Base-by-base conservation (phyloP, 495 filamentous ascomycete species). In the Aspergillus incahuasiensis region DNA sequence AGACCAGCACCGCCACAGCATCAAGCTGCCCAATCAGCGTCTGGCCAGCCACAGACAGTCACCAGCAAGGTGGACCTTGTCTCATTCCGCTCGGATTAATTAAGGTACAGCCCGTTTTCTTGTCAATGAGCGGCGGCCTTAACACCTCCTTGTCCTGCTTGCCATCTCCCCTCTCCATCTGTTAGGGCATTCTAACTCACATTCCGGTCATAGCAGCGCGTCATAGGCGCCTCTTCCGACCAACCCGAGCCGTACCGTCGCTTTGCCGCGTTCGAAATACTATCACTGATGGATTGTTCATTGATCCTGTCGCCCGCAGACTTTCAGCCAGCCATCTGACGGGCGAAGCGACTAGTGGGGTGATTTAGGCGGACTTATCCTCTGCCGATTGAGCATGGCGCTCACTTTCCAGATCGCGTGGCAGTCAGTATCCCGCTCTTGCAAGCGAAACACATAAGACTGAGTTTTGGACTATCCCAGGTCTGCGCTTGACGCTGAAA, bases 291-390 rank as follows among this genome's bases (percentile, higher is more conserved):
- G 75, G 75, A 72, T 75, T 59, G 59, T 66, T 67, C 61, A 70
- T 62, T 67, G 59, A 58, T 63, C 50, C 60, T 59, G 65, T 69
- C 62, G 65, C 64, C 65, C 66, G 59, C 66, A 63, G 65, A 74
- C 64, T 64, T 71, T 59, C 70, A 69, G 66, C 72, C 73, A 68
- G 72, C 65, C 67, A 78, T 80, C 67, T 85, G 80, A 83, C 78
- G 71, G 65, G 71, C 69, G 64, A 73, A 69, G 73, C 70, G 67
- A 74, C 77, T 75, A 74, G 75, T 77, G 73, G 74, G 74, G 73
- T 79, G 73, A 69, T 62, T 55, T 60, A 67, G 66, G 62, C 56
- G 46, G 56, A 50, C 34, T 15, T 1, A 15, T 15, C 3, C 39
- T 44, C 61, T 48, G 43, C 52, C 45, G 55, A 60, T 49, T 48